These are phyloP conservation scores for Erucastrum elatum DNA, from an alignment of 345 rosid species.

Conservation along the genomic window DNA sequence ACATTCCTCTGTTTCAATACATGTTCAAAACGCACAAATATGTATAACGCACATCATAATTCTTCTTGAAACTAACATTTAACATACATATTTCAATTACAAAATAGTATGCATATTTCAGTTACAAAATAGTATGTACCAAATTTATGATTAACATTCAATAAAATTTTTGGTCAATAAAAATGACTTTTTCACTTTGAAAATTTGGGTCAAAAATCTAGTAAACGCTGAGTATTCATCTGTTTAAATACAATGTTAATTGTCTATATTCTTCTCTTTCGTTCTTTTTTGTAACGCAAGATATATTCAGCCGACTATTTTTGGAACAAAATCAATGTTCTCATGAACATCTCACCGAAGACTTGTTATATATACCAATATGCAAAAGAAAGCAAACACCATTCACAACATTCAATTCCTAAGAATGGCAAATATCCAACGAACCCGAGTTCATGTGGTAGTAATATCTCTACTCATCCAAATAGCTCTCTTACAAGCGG, in stretches of 20 bases:
- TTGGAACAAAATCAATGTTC: not conserved
- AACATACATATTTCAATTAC: no score
- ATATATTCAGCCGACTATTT: not conserved
- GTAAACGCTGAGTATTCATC: not conserved
- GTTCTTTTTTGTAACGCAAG: not conserved
- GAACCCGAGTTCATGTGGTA: slow-evolving; percentile 11
- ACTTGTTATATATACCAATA: not conserved
- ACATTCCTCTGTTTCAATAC: not conserved
- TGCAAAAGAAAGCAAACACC: not conserved
- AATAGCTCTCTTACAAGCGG: slow-evolving; percentile 11
- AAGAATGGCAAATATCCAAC: slow-evolving; percentile 13
- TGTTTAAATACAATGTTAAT: not conserved
- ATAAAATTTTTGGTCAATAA: not conserved
- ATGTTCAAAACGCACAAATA: not conserved
- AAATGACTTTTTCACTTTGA: not conserved
- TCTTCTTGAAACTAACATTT: not conserved
- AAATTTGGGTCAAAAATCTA: not conserved
- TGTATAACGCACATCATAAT: not conserved
- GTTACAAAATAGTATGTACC: not conserved
- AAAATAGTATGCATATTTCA: not conserved
- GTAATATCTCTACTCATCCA: slow-evolving; percentile 22
- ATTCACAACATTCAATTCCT: not conserved
- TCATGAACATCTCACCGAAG: not conserved
- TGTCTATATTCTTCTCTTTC: not conserved
- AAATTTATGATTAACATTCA: not conserved